Base-by-base conservation (phyloP, 2,329 filamentous ascomycete genomes). In the Calonectria pteridis region DNA sequence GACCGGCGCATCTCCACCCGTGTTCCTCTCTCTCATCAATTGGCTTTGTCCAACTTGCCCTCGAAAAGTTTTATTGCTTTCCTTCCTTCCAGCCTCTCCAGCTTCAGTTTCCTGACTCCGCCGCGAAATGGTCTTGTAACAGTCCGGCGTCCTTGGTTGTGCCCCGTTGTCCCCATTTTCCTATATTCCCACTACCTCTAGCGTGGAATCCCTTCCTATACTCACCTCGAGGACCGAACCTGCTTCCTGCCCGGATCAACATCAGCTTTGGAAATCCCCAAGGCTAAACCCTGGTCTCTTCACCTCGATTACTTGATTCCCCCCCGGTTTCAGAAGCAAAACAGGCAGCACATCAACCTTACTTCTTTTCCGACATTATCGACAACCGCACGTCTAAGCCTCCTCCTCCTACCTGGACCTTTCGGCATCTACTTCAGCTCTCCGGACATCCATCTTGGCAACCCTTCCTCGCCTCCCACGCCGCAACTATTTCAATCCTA, bases 51-150 rank as follows among this genome's bases (percentile, higher is more conserved):
- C 78, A 79, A 79, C 78, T 78, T 80, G 75, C 69, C 76, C 76
- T 80, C 76, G 76, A 80, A 80, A 82, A 81, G 72, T 80, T 82
- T 82, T 81, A 79, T 79, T 78, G 74, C 70, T 75, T 74, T 73
- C 75, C 77, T 67, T 75, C 69, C 69, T 79, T 79, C 69, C 75
- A 77, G 78, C 76, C 77, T 79, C 75, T 80, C 69, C 79, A 79
- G 75, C 78, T 79, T 66, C 77, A 71, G 64, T 71, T 72, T 53
- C 73, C 18, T 29, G 73, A 73, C 76, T 80, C 75, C 69, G 74
- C 77, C 70, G 74, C 77, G 78, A 80, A 72, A 81, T 81, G 79
- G 75, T 80, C 69, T 65, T 81, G 73, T 80, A 77, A 75, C 75
- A 75, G 71, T 74, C 76, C 76, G 76, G 73, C 77, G 77, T 68